Evolutionary conservation across 139 green algal genomes (phyloP), one percentile per base, ranked within the genome.

Genomic region (Raphidocelis subcapitata): DNA sequence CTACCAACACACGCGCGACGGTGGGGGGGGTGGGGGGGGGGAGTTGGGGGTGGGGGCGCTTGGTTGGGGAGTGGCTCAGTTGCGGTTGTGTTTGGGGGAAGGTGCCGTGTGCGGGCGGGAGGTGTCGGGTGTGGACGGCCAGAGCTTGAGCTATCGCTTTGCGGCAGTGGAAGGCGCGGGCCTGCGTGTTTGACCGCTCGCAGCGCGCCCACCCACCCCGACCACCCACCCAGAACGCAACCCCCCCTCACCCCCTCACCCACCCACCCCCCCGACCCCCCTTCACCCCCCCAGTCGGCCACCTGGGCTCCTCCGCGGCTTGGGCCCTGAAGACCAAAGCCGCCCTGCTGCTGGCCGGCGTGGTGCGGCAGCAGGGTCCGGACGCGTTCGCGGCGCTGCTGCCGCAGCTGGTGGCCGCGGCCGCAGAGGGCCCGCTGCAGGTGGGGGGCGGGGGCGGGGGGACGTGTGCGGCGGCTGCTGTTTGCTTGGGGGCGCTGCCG

Each of bases 311-410:
- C n/a, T 62, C 72, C n/a, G 76, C 69, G 28, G 68, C 81, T 0
- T 92, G 83, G 82, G 78, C 87, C 2, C 72, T 93, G 3, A 84
- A 88, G 21, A 84, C 67, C 63, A 94, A 94, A 68, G 84, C 88
- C 24, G 85, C 88, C 0, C 77, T 92, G 75, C 77, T 96, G 71
- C 79, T 95, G 18, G 83, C 87, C 0, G 81, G 87, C 23, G 79
- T 92, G 1, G 82, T 90, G 3, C 88, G 91, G 64, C 87, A 91
- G 63, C 84, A 85, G 35, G 91, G 90, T 0, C 49, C 80, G 1
- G 68, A 75, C 3, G 77, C 82, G 2, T 88, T 85, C 69, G 68
- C 82, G 1, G 79, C 77, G 12, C 47, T 92, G 5, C 78, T 95
- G 71, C 85, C 87, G 24, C 83, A 88, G 80, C 86, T 96, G 20